Evolutionary conservation across 192 early-diverging fungal species (phyloP).

Genomic region (Backusella parvicylindrica): DNA sequence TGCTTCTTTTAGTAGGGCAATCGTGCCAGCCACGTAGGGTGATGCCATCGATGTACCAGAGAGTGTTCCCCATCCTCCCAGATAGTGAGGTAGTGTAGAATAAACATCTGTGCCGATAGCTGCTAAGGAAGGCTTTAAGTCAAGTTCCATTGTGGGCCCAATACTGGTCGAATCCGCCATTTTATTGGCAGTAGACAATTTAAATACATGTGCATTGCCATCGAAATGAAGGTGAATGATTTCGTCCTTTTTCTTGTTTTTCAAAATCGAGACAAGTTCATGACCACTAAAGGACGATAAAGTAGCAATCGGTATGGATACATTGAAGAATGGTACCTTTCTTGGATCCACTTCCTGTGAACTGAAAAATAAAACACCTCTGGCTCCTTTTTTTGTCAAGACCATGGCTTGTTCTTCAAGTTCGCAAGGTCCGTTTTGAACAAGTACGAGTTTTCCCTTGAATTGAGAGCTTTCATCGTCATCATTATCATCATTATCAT

Average conservation of each 20-base stretch:
- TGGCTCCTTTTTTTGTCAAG: conserved; percentile 55
- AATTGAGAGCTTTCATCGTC: conserved; percentile 40
- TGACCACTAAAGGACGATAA: conserved; percentile 52
- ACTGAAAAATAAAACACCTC: conserved; percentile 63
- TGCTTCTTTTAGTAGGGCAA: conserved; percentile 43
- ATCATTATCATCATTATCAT: conserved; percentile 35
- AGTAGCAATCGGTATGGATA: conserved; percentile 51
- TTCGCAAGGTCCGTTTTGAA: conserved; percentile 67
- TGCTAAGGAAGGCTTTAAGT: conserved; percentile 48
- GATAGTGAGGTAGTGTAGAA: conserved; percentile 42
- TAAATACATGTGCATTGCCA: conserved; percentile 32
- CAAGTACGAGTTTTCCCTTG: conserved; percentile 52
- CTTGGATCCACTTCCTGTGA: conserved; percentile 27
- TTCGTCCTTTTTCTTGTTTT: conserved; percentile 34
- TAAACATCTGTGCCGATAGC: conserved; percentile 52
- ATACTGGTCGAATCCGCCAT: conserved; percentile 71
- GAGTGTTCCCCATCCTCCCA: conserved; percentile 39
- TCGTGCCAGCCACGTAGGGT: conserved; percentile 50
- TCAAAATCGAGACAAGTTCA: conserved; percentile 43
- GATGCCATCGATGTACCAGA: conserved; percentile 64
- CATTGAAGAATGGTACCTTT: conserved; percentile 23
- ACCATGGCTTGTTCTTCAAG: conserved; percentile 58
- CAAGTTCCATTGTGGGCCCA: conserved; percentile 69
- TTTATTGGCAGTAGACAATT: conserved; percentile 52
- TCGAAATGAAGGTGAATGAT: conserved; percentile 45